Percentiles rank a stretch among this genome's conserved stretches.
These are phyloP conservation scores for Penicillium sp. DNA, from an alignment of 2,329 filamentous ascomycete species.

Conservation along the genomic window DNA sequence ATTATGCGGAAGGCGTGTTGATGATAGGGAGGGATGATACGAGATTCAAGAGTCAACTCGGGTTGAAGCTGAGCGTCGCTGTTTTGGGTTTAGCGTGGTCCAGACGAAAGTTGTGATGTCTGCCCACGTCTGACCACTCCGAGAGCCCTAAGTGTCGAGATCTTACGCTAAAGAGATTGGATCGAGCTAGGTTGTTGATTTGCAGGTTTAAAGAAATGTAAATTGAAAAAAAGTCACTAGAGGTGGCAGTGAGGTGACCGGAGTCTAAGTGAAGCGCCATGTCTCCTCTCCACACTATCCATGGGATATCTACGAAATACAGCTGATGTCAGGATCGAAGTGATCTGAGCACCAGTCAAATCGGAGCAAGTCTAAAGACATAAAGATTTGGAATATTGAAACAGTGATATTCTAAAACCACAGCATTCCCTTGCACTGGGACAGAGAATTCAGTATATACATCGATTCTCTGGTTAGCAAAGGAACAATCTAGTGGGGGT, in stretches of 20 bases:
- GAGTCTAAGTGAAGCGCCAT: constrained; percentile 1
- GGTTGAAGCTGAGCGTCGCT: constrained; percentile 45
- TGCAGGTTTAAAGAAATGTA: too few relatives aligned
- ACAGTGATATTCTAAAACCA: constrained; percentile 27
- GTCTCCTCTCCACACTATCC: background rate
- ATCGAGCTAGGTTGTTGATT: background rate
- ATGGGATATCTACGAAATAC: background rate
- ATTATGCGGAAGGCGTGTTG: constrained; percentile 28
- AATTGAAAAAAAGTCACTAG: background rate
- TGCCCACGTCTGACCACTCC: constrained; percentile 18
- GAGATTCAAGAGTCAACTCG: constrained; percentile 30
- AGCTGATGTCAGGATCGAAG: background rate
- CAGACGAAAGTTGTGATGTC: constrained; percentile 25
- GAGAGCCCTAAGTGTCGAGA: background rate
- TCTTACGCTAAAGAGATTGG: background rate
- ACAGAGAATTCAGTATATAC: constrained; percentile 43
- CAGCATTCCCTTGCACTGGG: constrained; percentile 35
- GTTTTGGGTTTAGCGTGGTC: constrained; percentile 44
- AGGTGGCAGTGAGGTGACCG: background rate
- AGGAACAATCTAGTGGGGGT: constrained; percentile 74
- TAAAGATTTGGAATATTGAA: constrained; percentile 16
- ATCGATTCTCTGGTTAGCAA: constrained; percentile 32
- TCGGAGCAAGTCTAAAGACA: background rate
- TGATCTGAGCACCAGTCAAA: background rate
- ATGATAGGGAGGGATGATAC: constrained; percentile 37